Percentiles rank a stretch among this genome's conserved stretches.
These are phyloP conservation scores for Porpolomopsis calyptriformis DNA, from an alignment of 768 basidiomycete genomes.

Conservation along the genomic window DNA sequence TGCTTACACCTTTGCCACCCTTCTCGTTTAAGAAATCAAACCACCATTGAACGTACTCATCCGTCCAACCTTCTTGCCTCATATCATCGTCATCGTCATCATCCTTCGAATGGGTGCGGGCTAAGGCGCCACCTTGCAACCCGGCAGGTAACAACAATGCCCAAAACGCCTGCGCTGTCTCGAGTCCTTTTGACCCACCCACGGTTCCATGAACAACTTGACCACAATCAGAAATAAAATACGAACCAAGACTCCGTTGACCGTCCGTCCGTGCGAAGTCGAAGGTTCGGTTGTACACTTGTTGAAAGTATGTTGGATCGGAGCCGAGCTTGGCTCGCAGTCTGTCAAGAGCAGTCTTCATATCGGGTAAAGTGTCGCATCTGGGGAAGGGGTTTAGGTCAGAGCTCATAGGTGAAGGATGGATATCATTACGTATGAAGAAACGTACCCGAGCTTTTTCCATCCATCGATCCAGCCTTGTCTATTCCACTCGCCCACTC, in stretches of 20 bases:
- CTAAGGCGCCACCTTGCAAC: slow-evolving; percentile 53
- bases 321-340: slow-evolving; percentile 51
- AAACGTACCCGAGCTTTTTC: slow-evolving; percentile 56
- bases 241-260: slow-evolving; percentile 69
- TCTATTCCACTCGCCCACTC: slow-evolving; percentile 60
- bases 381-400: slow-evolving; percentile 23
- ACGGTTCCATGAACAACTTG: not conserved
- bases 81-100: slow-evolving; percentile 40
- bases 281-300: slow-evolving; percentile 75
- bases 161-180: slow-evolving; percentile 73
- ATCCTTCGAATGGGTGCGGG: slow-evolving; percentile 26
- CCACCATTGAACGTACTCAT: slow-evolving; percentile 62
- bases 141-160: slow-evolving; percentile 64
- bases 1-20: slow-evolving; percentile 69
- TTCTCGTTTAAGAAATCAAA: slow-evolving; percentile 61
- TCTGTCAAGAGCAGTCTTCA: slow-evolving; percentile 44
- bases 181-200: slow-evolving; percentile 38
- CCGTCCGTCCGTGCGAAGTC: slow-evolving; percentile 67
- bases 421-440: too few relatives aligned
- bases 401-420: too few relatives aligned
- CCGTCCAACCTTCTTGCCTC: slow-evolving; percentile 49
- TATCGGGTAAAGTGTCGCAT: slow-evolving; percentile 51
- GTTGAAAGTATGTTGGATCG: slow-evolving; percentile 60
- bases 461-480: slow-evolving; percentile 75
- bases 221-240: not conserved